Evolutionary conservation across 352 stramenopile genomes (phyloP), one percentile per base, ranked within the genome.

Genomic region (Ophiocytium majus): DNA sequence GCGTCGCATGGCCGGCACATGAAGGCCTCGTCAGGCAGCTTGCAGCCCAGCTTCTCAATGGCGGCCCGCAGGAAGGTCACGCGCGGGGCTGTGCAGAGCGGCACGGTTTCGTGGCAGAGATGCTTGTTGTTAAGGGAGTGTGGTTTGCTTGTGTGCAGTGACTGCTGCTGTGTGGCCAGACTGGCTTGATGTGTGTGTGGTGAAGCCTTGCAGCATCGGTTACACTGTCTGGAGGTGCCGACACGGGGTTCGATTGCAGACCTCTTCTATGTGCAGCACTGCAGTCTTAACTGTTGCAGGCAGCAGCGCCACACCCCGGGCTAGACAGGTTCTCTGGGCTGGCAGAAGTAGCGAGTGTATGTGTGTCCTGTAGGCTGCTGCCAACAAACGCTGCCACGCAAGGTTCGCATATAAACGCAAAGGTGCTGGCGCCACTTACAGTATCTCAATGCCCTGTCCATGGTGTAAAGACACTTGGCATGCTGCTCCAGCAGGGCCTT

Each of bases 11-110:
- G 84, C 36, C 66, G 35, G 76, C 84, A 88, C 35, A 31, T 17
- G 84, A 88, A 81, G 50, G 36, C 32, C n/a, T 86, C 64, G 23
- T 49, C 35, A 17, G 84, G 84, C 34, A 88, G 79, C 49, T 81
- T 50, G 80, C 84, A 88, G n/a, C 84, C 84, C 36, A 88, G 35
- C 50, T 88, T 88, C 71, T 88, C 84, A 33, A 88, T 78, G 35
- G 80, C 79, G 10, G 83, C 84, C 34, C 63, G 31, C 23, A 88
- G 71, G 37, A 88, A 88, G 31, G 83, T 88, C 23, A 88, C 84
- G 34, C 76, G 71, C 32, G 84, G 84, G 75, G 79, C 84, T 88
- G 64, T 17, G 35, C 5, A 17, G 66, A 17, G 43, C 5, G 5
- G 43, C 43, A 57, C 43, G 43, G 5, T 5, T 5, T 14, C 5